A percentile compares a stretch with the other conserved stretches of the same genome.
Conservation (phyloP, 1,139 yeast genomes). For the Geotrichum histeridarum region DNA sequence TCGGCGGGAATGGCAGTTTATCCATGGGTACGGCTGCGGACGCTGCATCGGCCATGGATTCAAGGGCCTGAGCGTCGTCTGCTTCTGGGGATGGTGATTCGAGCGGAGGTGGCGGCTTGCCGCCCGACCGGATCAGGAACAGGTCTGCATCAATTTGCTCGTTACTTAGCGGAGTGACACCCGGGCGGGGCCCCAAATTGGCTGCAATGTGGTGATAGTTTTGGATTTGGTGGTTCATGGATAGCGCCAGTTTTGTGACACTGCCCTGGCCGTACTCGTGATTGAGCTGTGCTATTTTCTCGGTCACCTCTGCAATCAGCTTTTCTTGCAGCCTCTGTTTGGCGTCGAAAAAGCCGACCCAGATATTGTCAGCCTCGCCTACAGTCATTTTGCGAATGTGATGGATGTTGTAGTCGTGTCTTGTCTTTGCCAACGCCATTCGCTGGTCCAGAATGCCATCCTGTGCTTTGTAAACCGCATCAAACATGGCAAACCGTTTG, state of each 20-base stretch:
- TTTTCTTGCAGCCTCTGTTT: conserved; percentile 8
- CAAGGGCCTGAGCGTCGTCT: background rate
- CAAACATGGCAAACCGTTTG: conserved; percentile 25
- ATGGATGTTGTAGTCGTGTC: conserved; percentile 26
- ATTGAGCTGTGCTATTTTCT: conserved; percentile 19
- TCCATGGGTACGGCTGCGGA: conserved; percentile 1
- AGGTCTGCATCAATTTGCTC: conserved; percentile 9
- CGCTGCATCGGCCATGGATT: conserved; percentile 8
- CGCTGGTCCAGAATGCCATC: conserved; percentile 24
- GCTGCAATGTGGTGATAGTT: conserved; percentile 3
- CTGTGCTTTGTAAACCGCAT: conserved; percentile 27
- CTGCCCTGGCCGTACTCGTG: conserved; percentile 17
- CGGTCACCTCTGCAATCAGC: conserved; percentile 12
- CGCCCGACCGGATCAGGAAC: conserved; percentile 3
- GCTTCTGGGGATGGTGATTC: conserved; percentile 5
- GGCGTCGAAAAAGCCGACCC: conserved; percentile 10
- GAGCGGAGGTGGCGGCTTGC: background rate
- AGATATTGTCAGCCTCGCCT: conserved; percentile 30
- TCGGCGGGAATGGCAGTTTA: background rate
- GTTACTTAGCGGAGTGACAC: background rate
- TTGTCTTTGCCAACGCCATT: conserved; percentile 22
- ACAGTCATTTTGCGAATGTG: conserved; percentile 27
- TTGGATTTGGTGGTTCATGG: conserved; percentile 3
- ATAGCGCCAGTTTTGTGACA: conserved; percentile 5
- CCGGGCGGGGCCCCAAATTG: conserved; percentile 1